Evolutionary conservation across 2,329 filamentous ascomycete genomes (phyloP).

Genomic region (Didymella keratinophila): DNA sequence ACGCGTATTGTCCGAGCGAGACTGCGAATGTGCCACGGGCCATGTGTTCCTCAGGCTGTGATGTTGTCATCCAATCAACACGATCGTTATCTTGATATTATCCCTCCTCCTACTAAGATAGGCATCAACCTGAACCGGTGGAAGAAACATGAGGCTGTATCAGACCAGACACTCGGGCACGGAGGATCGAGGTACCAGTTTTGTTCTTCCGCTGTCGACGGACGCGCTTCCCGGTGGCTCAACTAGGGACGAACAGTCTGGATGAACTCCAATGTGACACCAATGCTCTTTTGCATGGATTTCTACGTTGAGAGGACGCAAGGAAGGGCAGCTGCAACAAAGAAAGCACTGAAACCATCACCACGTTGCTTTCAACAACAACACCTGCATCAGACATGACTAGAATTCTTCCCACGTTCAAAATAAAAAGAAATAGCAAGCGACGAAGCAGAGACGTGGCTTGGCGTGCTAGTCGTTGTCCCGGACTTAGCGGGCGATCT

Average conservation of each 20-base stretch:
- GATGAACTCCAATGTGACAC: background rate
- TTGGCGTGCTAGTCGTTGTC: constrained; percentile 1
- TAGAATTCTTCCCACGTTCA: background rate
- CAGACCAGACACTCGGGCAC: background rate
- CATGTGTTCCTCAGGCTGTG: constrained; percentile 6
- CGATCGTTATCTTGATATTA: background rate
- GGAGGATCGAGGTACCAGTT: background rate
- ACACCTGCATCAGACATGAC: background rate
- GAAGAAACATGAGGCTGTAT: background rate
- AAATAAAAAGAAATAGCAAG: background rate
- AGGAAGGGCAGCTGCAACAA: background rate
- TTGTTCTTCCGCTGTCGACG: background rate
- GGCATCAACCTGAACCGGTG: background rate
- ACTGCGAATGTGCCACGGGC: background rate
- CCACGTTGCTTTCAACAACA: background rate
- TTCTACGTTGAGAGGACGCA: background rate
- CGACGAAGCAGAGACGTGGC: background rate
- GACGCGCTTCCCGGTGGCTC: background rate
- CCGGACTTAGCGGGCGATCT: constrained; percentile 11
- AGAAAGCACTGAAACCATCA: background rate
- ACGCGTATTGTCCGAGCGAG: constrained; percentile 1
- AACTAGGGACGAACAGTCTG: background rate
- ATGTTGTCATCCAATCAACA: background rate
- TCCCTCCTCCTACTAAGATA: background rate
- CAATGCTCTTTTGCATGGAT: background rate